Percentiles rank a stretch among this genome's conserved stretches.
Conservation (phyloP, 1,139 yeast genomes). For the Candida tetrigidarum region DNA sequence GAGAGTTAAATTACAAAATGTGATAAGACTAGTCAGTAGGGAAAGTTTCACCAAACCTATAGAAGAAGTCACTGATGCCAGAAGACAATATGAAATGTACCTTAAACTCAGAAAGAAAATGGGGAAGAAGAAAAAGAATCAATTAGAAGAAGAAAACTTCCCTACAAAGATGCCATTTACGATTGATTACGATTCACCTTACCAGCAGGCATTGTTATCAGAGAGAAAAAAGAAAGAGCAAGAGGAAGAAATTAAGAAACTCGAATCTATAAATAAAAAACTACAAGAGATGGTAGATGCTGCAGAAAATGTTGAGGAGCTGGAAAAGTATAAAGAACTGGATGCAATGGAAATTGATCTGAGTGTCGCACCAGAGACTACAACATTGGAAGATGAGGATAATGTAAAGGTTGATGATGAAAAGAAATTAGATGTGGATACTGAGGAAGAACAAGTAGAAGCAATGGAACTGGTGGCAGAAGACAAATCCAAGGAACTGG, state of each 20-base stretch:
- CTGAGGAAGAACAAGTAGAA: background rate
- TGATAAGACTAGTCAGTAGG: conserved; percentile 53
- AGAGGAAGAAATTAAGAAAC: conserved; percentile 11
- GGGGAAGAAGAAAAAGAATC: conserved; percentile 37
- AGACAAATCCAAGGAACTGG: no score
- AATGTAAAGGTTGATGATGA: background rate
- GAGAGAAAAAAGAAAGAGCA: conserved; percentile 20
- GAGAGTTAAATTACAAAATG: conserved; percentile 59
- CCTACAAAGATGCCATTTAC: conserved; percentile 38
- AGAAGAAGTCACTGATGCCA: conserved; percentile 57
- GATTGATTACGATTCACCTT: conserved; percentile 41
- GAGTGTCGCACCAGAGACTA: background rate
- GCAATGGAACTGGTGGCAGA: background rate
- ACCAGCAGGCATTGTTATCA: conserved; percentile 27
- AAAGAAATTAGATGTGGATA: background rate
- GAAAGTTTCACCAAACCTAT: conserved; percentile 48
- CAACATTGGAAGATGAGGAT: background rate
- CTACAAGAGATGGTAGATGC: conserved; percentile 23
- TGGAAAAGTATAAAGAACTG: background rate
- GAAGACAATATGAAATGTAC: conserved; percentile 28
- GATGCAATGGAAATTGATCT: background rate
- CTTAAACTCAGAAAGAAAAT: conserved; percentile 42
- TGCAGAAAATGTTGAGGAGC: conserved; percentile 62
- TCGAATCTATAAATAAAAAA: conserved; percentile 17
- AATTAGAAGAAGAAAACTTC: conserved; percentile 18